Base-by-base conservation (phyloP, 2,329 filamentous ascomycete genomes). In the Zymoseptoria pseudotritici region DNA sequence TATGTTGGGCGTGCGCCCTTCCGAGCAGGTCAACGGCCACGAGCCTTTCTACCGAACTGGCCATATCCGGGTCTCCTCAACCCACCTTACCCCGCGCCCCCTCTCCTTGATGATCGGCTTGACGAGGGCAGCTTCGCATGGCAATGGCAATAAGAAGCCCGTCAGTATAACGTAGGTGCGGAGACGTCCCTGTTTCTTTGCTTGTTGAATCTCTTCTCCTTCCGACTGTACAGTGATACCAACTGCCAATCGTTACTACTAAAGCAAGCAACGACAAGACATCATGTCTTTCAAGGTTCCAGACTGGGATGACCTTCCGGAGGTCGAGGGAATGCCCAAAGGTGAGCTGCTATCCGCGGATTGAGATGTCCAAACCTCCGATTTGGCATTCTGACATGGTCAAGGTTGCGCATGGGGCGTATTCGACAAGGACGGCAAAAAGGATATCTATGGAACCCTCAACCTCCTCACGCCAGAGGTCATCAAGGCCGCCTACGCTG, bases 401-500 rank as follows among this genome's bases (percentile, higher is more conserved):
- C 1, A 31, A 69, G 66, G 71, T 60, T 69, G 67, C 56, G 69
- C 60, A 31, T 81, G 78, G 78, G 77, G 78, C 3, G 56, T 79
- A 4, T 77, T 75, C 58, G 79, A 79, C 56, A 74, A 76, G 51
- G 72, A 76, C 55, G 77, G 75, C 42, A 67, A 74, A 50, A 75
- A 77, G 52, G 78, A 80, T 63, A 61, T 75, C 9, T 71, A 73
- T 50, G 79, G 79, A 1, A 76, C 73, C 0, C 65, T 80, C 26
- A 81, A 81, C 61, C 70, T 77, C 3, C 69, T 80, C 20, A 80
- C 77, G 0, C 72, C 74, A 0, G 74, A 76, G 4, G 73, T 77
- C 1, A 73, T 80, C 22, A 70, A 73, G 54, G 69, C 69, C 20
- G 78, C 78, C 4, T 73, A 74, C 26, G 67, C 69, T 3, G 78